Evolutionary conservation across 2,329 filamentous ascomycete species (phyloP).

Genomic region (Stenocarpella maydis): DNA sequence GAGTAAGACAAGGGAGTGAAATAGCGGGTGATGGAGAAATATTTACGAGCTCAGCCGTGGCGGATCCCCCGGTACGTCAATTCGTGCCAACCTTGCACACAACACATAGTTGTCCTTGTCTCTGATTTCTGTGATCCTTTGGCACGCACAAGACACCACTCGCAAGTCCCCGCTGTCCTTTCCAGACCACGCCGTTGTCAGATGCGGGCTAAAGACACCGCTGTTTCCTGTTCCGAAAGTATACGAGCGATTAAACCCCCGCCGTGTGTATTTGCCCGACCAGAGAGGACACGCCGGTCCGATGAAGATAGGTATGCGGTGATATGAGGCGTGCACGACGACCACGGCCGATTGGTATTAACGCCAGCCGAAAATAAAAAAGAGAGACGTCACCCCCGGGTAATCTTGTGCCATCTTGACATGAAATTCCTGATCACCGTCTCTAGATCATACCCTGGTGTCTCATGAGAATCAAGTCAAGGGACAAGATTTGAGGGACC

Average conservation of each 20-base stretch:
- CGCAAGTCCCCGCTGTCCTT: conserved; percentile 29
- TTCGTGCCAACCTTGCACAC: conserved; percentile 33
- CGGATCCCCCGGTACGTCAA: conserved; percentile 31
- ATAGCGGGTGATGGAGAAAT: conserved; percentile 29
- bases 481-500: conserved; percentile 22
- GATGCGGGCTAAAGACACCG: conserved; percentile 36
- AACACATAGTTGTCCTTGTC: conserved; percentile 35
- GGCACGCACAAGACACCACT: conserved; percentile 31
- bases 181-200: conserved; percentile 36
- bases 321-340: conserved; percentile 36
- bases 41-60: conserved; percentile 33
- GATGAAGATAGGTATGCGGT: conserved; percentile 38
- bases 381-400: conserved; percentile 34
- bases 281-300: conserved; percentile 39
- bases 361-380: conserved; percentile 37
- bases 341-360: conserved; percentile 37
- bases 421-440: conserved; percentile 29
- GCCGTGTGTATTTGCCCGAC: conserved; percentile 37
- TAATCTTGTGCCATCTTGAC: conserved; percentile 33
- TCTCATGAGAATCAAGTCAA: conserved; percentile 26
- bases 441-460: conserved; percentile 25
- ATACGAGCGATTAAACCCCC: conserved; percentile 36
- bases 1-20: neutral
- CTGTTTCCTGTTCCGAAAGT: conserved; percentile 37
- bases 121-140: conserved; percentile 33